Conservation (phyloP, 78 protist species). For the Speleostelium caveatum region DNA sequence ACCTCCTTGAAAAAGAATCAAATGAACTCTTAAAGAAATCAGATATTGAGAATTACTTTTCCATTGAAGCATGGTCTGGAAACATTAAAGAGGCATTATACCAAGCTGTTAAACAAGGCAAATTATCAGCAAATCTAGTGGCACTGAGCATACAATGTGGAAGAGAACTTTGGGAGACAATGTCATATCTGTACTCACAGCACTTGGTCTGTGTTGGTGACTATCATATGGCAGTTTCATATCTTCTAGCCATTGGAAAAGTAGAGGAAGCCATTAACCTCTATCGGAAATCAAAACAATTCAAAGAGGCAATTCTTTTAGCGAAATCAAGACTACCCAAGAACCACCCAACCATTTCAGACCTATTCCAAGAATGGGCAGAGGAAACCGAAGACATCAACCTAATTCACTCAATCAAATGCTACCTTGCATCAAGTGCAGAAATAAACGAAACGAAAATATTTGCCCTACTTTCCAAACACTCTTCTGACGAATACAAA, state of each 20-base stretch:
- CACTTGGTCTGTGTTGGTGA: constrained; percentile 54
- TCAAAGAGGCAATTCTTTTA: constrained; percentile 46
- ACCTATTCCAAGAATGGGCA: constrained; percentile 46
- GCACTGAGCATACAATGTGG: constrained; percentile 52
- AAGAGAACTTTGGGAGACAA: constrained; percentile 24
- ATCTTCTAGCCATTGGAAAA: constrained; percentile 18
- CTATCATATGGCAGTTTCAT: constrained; percentile 59
- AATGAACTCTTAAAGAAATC: constrained; percentile 2
- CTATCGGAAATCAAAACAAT: constrained; percentile 5
- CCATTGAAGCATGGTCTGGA: constrained; percentile 29
- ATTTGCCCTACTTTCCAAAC: too few species aligned
- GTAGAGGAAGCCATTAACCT: constrained; percentile 41
- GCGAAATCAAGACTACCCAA: constrained; percentile 38
- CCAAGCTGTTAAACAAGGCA: constrained; percentile 26
- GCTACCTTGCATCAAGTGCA: not conserved
- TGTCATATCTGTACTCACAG: constrained; percentile 20
- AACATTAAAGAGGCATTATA: constrained; percentile 18
- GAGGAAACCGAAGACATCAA: constrained; percentile 26
- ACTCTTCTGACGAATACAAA: too few species aligned
- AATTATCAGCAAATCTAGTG: constrained; percentile 39
- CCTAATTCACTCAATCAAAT: constrained; percentile 30
- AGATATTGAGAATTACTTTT: constrained; percentile 46
- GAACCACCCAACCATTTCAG: constrained; percentile 10
- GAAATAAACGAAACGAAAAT: too few species aligned
- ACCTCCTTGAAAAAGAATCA: constrained; percentile 20